Evolutionary conservation across 495 filamentous ascomycete genomes (phyloP).

Genomic region (Tuber indicum): DNA sequence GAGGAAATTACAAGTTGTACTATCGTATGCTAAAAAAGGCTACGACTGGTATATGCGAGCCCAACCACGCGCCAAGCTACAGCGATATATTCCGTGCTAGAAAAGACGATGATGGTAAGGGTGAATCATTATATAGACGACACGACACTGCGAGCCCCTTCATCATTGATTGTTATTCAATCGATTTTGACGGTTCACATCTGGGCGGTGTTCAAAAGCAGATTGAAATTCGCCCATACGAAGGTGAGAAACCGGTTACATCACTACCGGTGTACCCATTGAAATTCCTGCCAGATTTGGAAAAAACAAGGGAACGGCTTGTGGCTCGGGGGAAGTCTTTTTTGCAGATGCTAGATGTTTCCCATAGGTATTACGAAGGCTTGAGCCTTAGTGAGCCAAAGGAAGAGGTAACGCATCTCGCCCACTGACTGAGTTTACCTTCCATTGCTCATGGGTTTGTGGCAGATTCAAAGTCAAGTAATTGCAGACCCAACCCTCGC

Average conservation of each 20-base stretch:
- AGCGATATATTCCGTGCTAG: neutral
- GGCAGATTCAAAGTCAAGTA: constrained; percentile 9
- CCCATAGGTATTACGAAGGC: constrained; percentile 8
- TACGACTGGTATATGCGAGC: neutral
- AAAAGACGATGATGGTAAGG: neutral
- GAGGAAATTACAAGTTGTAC: neutral
- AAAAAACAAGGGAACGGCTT: neutral
- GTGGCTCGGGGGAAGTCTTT: neutral
- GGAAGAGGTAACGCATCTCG: neutral
- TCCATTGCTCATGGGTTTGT: neutral
- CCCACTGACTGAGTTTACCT: neutral
- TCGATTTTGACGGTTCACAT: neutral
- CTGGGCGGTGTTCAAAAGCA: constrained; percentile 1
- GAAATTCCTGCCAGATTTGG: neutral
- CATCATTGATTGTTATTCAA: neutral
- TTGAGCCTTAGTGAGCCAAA: constrained; percentile 6
- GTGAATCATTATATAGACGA: neutral
- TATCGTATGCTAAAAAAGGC: neutral
- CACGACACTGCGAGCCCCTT: neutral
- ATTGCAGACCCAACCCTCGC: constrained; percentile 8
- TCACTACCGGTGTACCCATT: neutral
- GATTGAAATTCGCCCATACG: neutral
- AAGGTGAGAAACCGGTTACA: neutral
- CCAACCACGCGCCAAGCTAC: neutral
- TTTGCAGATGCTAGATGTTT: neutral